Evolutionary conservation across 2,329 filamentous ascomycete genomes (phyloP).

Genomic region (Ophiobolus disseminans): DNA sequence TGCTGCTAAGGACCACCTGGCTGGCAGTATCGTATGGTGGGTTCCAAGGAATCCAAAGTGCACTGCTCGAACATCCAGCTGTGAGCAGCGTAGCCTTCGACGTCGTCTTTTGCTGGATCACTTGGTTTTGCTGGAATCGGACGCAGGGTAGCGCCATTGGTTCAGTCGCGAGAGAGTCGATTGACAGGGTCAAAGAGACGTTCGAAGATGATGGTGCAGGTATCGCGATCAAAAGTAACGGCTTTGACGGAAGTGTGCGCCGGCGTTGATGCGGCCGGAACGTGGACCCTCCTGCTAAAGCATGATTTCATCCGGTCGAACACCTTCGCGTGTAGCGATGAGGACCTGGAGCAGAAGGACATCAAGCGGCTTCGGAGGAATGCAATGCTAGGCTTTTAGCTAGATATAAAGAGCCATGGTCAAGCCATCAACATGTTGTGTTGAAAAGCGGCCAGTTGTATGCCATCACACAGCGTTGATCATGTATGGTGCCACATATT

Average conservation of each 20-base stretch:
- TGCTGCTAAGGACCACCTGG: slow-evolving; percentile 16
- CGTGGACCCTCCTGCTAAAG: too few species aligned
- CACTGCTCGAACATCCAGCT: slow-evolving; percentile 43
- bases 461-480: too few species aligned
- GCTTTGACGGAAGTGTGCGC: slow-evolving; percentile 17
- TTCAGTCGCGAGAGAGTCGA: not conserved
- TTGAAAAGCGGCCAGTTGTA: too few species aligned
- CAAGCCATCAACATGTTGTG: too few species aligned
- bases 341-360: too few species aligned
- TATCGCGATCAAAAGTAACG: slow-evolving; percentile 10
- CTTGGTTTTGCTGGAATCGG: slow-evolving; percentile 41
- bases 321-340: too few species aligned
- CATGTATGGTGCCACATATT: too few species aligned
- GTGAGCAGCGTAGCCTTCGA: slow-evolving; percentile 47
- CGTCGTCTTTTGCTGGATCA: slow-evolving; percentile 47
- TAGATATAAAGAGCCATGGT: too few species aligned
- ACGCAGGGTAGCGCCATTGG: slow-evolving; percentile 15
- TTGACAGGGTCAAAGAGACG: slow-evolving; percentile 2
- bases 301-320: too few species aligned
- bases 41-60: slow-evolving; percentile 21
- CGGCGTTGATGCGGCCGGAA: slow-evolving; percentile 16
- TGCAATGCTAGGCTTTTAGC: too few species aligned
- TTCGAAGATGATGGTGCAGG: slow-evolving; percentile 7
- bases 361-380: too few species aligned
- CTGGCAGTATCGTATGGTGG: slow-evolving; percentile 28